Base-by-base conservation (phyloP, 495 filamentous ascomycete species). In the Usnea hakonensis region DNA sequence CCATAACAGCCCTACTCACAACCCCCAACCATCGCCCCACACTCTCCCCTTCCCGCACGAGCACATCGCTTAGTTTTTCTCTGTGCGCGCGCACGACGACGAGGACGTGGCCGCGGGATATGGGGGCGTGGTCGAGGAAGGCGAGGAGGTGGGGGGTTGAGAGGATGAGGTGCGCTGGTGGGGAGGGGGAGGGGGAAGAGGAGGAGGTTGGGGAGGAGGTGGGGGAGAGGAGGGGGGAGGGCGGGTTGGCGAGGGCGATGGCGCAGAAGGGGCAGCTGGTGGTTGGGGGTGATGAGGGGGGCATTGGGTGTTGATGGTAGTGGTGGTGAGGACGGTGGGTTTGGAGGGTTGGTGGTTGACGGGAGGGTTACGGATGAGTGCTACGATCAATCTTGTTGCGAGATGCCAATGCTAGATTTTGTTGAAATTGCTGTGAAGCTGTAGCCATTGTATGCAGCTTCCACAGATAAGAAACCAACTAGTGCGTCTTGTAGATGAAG, bases 41-140 rank as follows among this genome's bases (percentile, higher is more conserved):
- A 75, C 86, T 85, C 65, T 76, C 77, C 32, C 81, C 79, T 64
- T 83, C 81, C 33, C 64, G 65, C 16, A 79, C 72, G 1, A 71
- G 77, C 43, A 88, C 74, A 71, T 94, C 90, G 0, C 81, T 79
- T 5, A 95, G 71, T 67, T 87, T 93, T 64, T 83, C 81, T 59
- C 80, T 77, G 77, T 97, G 92, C 8, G 69, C 44, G 59, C 92
- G 80, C 37, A 89, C 85, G 33, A 83, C 85, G 26, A 97, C 77
- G 0, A 97, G 83, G 1, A 95, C 70, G 76, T 97, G 92, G 0
- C 91, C 91, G 0, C 71, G 74, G 0, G 87, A 84, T 36, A 96
- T 81, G 14, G 92, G 92, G 81, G 93, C 83, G 65, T 94, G 93
- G 75, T 96, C 93, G 46, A 96, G 78, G 73, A 97, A 96, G 36